Evolutionary conservation across 495 filamentous ascomycete genomes (phyloP).

Genomic region (Amniculicola lignicola): DNA sequence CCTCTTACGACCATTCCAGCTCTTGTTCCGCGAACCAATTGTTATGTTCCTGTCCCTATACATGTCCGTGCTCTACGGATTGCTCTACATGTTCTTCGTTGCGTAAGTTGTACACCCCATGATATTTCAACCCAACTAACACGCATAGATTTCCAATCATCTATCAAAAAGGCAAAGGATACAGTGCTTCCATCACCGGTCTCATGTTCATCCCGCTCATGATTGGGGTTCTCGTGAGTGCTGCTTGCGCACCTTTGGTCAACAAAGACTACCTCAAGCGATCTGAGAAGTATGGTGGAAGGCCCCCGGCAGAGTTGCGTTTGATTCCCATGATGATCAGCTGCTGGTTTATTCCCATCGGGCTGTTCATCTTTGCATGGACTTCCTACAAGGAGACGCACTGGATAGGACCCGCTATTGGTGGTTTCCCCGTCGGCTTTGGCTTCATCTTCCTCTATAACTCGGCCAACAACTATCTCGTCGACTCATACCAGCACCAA

Average conservation of each 20-base stretch:
- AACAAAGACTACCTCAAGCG: slow-evolving; percentile 74
- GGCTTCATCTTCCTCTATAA: slow-evolving; percentile 87
- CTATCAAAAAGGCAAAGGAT: slow-evolving; percentile 72
- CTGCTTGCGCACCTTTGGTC: slow-evolving; percentile 64
- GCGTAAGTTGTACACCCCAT: slow-evolving; percentile 41
- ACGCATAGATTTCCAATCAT: slow-evolving; percentile 64
- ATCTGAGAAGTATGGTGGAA: slow-evolving; percentile 56
- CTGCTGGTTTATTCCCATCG: slow-evolving; percentile 75
- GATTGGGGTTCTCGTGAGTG: slow-evolving; percentile 63
- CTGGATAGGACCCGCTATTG: slow-evolving; percentile 71
- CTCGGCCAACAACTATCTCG: slow-evolving; percentile 76
- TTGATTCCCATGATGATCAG: slow-evolving; percentile 82
- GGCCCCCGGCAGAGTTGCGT: slow-evolving; percentile 70
- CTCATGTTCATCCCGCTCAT: slow-evolving; percentile 79
- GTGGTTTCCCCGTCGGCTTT: slow-evolving; percentile 74
- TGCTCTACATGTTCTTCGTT: slow-evolving; percentile 83
- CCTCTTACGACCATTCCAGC: slow-evolving; percentile 72
- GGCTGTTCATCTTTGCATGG: slow-evolving; percentile 84
- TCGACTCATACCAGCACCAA: slow-evolving; percentile 81
- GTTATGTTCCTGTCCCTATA: slow-evolving; percentile 73
- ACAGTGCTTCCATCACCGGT: slow-evolving; percentile 65
- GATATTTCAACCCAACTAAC: not conserved
- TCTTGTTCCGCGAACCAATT: slow-evolving; percentile 75
- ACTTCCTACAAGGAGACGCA: slow-evolving; percentile 61
- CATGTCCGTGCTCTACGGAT: slow-evolving; percentile 74